These are phyloP conservation scores for Asterochloris erici DNA, from an alignment of 139 green algal species.

Conservation along the genomic window DNA sequence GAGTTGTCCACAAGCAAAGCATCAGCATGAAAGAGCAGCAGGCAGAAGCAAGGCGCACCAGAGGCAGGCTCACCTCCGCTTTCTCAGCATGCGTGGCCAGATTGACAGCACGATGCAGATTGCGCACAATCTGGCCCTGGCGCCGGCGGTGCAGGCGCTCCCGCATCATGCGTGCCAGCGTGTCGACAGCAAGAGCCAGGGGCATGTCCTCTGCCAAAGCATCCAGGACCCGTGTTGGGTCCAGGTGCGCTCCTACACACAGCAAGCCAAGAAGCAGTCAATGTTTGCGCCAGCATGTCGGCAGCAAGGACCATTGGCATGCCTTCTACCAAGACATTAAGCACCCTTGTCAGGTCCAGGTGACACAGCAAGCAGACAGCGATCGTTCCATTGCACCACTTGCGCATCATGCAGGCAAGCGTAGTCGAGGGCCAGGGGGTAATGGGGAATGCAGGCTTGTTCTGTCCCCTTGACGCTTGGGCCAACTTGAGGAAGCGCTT, in stretches of 20 bases:
- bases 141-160: conserved; percentile 59
- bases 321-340: too few species aligned
- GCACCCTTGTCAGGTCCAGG: too few species aligned
- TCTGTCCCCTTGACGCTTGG: too few species aligned
- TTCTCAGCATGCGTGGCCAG: conserved; percentile 5
- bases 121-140: conserved; percentile 20
- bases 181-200: conserved; percentile 45
- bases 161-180: conserved; percentile 57
- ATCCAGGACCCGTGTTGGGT: conserved; percentile 57
- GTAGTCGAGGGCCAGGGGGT: too few species aligned
- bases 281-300: too few species aligned
- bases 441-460: too few species aligned
- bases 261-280: too few species aligned
- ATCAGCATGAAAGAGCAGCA: not conserved
- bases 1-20: not conserved
- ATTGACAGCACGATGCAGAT: conserved; percentile 14
- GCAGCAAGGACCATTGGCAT: too few species aligned
- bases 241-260: conserved; percentile 48
- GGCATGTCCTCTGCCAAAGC: conserved; percentile 62
- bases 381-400: too few species aligned
- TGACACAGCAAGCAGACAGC: too few species aligned
- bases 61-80: conserved; percentile 15
- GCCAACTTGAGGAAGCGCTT: too few species aligned
- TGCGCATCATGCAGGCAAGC: too few species aligned
- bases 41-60: not conserved